A percentile compares a stretch with the other conserved stretches of the same genome.
phyloP scores from a whole-genome alignment of 192 early-diverging fungal genomes.

The Coemansia sp. region DNA sequence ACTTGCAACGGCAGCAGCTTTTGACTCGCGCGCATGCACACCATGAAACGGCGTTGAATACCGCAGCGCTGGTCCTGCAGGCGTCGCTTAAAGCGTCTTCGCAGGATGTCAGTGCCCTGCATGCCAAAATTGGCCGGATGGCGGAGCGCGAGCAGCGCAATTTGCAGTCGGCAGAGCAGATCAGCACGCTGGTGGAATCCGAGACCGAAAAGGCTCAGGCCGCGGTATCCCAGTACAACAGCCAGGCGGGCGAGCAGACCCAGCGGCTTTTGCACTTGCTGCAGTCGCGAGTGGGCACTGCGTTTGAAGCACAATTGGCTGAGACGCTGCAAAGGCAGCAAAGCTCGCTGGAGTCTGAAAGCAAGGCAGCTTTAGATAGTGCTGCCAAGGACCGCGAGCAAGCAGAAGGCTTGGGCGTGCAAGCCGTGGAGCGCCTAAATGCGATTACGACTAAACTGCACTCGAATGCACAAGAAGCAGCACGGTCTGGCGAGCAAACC shows the following conservation, averaged over 20 bases:
- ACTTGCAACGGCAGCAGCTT: slow-evolving; percentile 29
- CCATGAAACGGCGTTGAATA: slow-evolving; percentile 47
- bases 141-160: slow-evolving; percentile 20
- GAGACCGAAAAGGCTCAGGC: slow-evolving; percentile 3
- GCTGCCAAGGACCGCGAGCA: not conserved
- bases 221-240: not conserved
- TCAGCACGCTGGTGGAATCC: slow-evolving; percentile 2
- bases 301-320: slow-evolving; percentile 16
- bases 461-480: not conserved
- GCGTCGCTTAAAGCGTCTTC: slow-evolving; percentile 4
- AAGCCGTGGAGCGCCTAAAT: not conserved
- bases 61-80: slow-evolving; percentile 29
- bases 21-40: slow-evolving; percentile 53
- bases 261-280: slow-evolving; percentile 20
- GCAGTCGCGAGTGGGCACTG: slow-evolving; percentile 23
- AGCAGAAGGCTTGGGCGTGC: not conserved
- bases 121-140: slow-evolving; percentile 23
- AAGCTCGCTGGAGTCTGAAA: too few relatives aligned
- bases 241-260: slow-evolving; percentile 5
- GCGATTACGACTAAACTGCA: not conserved
- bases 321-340: not conserved
- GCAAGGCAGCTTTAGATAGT: too few relatives aligned
- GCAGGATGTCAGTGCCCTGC: slow-evolving; percentile 9
- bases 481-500: too few relatives aligned
- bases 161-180: slow-evolving; percentile 6